Evolutionary conservation across 1,139 yeast genomes (phyloP).

Genomic region (Yamadazyma diospyri): DNA sequence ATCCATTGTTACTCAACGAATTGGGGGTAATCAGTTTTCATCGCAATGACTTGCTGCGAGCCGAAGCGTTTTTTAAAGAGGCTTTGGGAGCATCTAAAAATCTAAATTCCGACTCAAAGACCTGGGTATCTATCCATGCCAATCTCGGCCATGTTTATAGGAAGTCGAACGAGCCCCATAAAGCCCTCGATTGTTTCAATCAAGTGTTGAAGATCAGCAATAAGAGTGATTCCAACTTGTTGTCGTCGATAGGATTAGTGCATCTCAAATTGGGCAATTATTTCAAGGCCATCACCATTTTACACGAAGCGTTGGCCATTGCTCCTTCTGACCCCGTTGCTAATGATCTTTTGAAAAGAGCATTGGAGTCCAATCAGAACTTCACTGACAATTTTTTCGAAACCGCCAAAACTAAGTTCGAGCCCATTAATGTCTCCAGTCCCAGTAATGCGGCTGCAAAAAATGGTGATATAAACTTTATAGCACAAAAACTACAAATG

Average conservation of each 20-base stretch:
- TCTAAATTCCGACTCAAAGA: slow-evolving; percentile 73
- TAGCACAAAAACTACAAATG: slow-evolving; percentile 42
- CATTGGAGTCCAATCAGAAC: slow-evolving; percentile 62
- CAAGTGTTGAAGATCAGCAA: slow-evolving; percentile 70
- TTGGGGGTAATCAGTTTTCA: slow-evolving; percentile 88
- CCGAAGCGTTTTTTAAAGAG: slow-evolving; percentile 67
- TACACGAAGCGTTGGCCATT: slow-evolving; percentile 81
- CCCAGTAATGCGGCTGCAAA: slow-evolving; percentile 7
- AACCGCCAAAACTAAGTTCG: neutral
- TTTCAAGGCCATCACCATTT: slow-evolving; percentile 65
- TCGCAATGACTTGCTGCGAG: slow-evolving; percentile 60
- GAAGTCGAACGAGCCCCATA: slow-evolving; percentile 56
- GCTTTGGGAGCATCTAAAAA: slow-evolving; percentile 71
- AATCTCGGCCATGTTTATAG: slow-evolving; percentile 92
- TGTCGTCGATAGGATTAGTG: slow-evolving; percentile 82
- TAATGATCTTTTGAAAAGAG: slow-evolving; percentile 72
- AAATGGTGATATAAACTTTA: slow-evolving; percentile 23
- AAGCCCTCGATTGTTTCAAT: slow-evolving; percentile 72
- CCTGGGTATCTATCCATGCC: slow-evolving; percentile 83
- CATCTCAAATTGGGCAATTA: slow-evolving; percentile 66
- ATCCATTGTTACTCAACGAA: slow-evolving; percentile 87
- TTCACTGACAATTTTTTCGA: slow-evolving; percentile 24
- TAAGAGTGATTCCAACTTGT: slow-evolving; percentile 65
- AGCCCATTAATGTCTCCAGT: slow-evolving; percentile 4
- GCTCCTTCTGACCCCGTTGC: slow-evolving; percentile 84